Percentiles rank a stretch among this genome's conserved stretches.
phyloP scores from a whole-genome alignment of 805 yeast genomes.

The Metschnikowia corniflorae region DNA sequence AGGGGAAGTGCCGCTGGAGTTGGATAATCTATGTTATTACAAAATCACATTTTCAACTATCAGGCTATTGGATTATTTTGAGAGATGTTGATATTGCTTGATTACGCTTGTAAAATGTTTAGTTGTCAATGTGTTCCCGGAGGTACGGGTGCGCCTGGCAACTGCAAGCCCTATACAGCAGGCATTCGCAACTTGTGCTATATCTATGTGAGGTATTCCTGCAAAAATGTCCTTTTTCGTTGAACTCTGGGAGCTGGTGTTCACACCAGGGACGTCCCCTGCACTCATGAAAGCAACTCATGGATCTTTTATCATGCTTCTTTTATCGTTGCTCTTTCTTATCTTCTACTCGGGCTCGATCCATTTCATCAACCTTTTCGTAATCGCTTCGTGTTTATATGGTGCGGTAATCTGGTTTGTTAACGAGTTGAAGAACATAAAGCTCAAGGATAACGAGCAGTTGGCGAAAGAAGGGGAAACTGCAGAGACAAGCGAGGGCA shows the following conservation, averaged over 20 bases:
- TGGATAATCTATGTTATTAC: no score
- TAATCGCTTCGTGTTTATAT: constrained; percentile 68
- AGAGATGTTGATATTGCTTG: no score
- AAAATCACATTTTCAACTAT: no score
- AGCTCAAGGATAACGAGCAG: constrained; percentile 44
- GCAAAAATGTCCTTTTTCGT: constrained; percentile 42
- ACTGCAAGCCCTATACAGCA: neutral
- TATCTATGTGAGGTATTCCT: no score
- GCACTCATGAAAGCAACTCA: constrained; percentile 89
- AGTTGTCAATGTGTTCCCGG: no score
- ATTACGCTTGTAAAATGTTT: no score
- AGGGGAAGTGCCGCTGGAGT: no score
- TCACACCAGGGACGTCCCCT: constrained; percentile 91
- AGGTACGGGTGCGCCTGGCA: neutral
- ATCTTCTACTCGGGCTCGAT: constrained; percentile 59
- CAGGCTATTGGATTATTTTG: no score
- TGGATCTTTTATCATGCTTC: constrained; percentile 65
- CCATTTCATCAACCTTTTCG: constrained; percentile 57
- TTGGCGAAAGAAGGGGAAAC: constrained; percentile 25
- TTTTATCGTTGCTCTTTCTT: constrained; percentile 54
- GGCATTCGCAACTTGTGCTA: no score
- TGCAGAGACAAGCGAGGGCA: neutral
- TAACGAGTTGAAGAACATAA: constrained; percentile 52
- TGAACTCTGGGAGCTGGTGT: constrained; percentile 86
- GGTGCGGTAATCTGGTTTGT: constrained; percentile 86